phyloP scores from a whole-genome alignment of 345 rosid species.

The Citrus trifoliata region DNA sequence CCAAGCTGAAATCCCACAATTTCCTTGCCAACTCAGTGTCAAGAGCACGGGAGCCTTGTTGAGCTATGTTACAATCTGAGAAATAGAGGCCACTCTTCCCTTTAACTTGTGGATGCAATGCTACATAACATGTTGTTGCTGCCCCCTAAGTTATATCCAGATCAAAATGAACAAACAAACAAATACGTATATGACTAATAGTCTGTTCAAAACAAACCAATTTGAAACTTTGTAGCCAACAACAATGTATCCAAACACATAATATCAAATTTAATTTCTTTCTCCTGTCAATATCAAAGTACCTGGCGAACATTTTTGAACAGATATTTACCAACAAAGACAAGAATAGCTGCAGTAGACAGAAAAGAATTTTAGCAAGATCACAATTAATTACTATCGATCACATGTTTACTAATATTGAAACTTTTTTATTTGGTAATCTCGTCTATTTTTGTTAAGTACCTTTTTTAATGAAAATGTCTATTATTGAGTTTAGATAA shows the following conservation, averaged over 20 bases:
- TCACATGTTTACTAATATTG: too few species aligned
- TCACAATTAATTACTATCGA: too few species aligned
- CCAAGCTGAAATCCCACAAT: conserved; percentile 71
- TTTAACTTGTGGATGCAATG: conserved; percentile 61
- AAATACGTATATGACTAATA: background rate
- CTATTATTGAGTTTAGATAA: too few species aligned
- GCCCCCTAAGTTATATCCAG: conserved; percentile 52
- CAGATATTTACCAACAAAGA: conserved; percentile 35
- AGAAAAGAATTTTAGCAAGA: background rate
- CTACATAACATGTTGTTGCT: conserved; percentile 74
- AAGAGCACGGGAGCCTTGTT: conserved; percentile 38
- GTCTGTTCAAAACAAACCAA: background rate
- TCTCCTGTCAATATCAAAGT: background rate
- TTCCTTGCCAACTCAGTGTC: conserved; percentile 51
- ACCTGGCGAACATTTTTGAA: conserved; percentile 75
- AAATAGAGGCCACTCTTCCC: conserved; percentile 73
- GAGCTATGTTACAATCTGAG: conserved; percentile 44
- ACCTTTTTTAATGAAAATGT: too few species aligned
- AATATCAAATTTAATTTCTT: background rate
- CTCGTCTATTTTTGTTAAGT: too few species aligned
- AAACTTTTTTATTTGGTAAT: too few species aligned
- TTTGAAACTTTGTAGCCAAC: background rate
- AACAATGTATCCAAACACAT: background rate
- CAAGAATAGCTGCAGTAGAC: conserved; percentile 40
- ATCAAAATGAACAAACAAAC: background rate